Evolutionary conservation across 164 flowering plant genomes (phyloP).

Genomic region (Macadamia integrifolia): DNA sequence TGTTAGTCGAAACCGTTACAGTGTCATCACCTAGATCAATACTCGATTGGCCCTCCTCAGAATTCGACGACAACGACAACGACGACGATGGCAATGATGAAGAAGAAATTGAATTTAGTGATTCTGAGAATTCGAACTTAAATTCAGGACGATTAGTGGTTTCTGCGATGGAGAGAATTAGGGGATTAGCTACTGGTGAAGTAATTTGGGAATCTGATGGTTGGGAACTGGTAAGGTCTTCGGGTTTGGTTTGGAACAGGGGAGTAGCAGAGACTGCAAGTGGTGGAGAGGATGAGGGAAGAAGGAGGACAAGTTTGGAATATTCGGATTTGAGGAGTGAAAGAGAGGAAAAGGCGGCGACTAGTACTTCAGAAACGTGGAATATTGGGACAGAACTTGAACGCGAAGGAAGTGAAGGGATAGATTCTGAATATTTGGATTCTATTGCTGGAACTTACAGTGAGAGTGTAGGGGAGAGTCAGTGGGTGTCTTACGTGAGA

Average conservation of each 20-base stretch:
- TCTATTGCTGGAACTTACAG: background rate
- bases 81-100: background rate
- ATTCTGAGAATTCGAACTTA: background rate
- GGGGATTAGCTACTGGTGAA: constrained; percentile 28
- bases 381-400: background rate
- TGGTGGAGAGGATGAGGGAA: constrained; percentile 8
- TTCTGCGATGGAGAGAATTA: constrained; percentile 33
- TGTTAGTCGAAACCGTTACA: constrained; percentile 1
- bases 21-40: constrained; percentile 56
- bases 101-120: constrained; percentile 9
- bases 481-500: background rate
- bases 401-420: constrained; percentile 3
- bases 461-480: background rate
- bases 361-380: background rate
- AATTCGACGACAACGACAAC: constrained; percentile 21
- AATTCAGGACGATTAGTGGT: background rate
- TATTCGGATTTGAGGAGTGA: constrained; percentile 1
- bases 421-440: constrained; percentile 2
- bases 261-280: background rate
- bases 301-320: constrained; percentile 22
- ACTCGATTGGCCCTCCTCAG: constrained; percentile 33
- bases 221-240: constrained; percentile 41
- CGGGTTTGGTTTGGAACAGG: constrained; percentile 1
- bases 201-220: constrained; percentile 59
- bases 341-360: background rate